Evolutionary conservation across 2,329 filamentous ascomycete species (phyloP), one percentile per base, ranked within the genome.

Genomic region (Arthrobotrys megalospora): DNA sequence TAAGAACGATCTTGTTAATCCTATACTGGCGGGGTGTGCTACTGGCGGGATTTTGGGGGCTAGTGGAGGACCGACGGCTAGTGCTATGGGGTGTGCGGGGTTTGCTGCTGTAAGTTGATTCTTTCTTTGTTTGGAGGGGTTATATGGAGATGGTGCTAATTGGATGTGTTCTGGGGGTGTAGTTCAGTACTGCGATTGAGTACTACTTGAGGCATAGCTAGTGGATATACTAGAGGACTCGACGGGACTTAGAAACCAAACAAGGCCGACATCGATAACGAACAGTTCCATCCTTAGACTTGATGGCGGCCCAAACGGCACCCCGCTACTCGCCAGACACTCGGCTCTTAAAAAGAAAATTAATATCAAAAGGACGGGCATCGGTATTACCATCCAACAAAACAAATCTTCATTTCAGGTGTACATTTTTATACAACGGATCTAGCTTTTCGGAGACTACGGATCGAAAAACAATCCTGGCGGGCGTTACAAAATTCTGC

Each of bases 1-100:
- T 21, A 97, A 97, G 87, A 97, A 98, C 85, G 96, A 98, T 84
- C 85, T 98, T 34, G 89, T 87, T 80, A 99, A 99, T 86, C 93
- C 93, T 68, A 90, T 96, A 4, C 89, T 91, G 3, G 93, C 94
- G 0, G 96, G 96, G 0, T 98, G 95, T 83, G 86, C 97, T 68
- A 97, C 96, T 8, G 96, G 96, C 14, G 96, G 93, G 16, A 92
- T 96, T 68, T 85, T 99, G 80, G 95, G 93, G 58, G 90, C 92
- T 80, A 93, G 92, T 82, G 95, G 93, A 0, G 96, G 96, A 0
- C 96, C 96, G 6, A 93, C 96, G 86, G 96, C 95, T 36, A 92
- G 93, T 62, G 91, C 90, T 1, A 88, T 96, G 3, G 96, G 96
- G 0, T 98, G 95, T 84, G 92, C 90, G 11, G 96, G 95, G 0